Conservation (phyloP, 805 yeast genomes). For the Sugiyamaella valdiviana region DNA sequence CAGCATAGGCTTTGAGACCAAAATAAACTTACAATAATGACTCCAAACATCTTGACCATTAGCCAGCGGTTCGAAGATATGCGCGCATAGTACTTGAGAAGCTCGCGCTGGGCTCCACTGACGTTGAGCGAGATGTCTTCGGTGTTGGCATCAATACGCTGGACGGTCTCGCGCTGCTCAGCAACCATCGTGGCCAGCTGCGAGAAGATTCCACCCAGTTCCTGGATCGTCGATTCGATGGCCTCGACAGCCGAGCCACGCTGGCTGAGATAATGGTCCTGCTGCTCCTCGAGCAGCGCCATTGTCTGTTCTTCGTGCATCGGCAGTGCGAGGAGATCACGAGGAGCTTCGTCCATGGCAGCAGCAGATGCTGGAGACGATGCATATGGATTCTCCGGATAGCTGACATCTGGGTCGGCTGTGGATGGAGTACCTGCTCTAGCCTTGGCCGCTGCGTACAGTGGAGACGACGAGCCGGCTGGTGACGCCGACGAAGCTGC, state of each 20-base stretch:
- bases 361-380: slow-evolving; percentile 1
- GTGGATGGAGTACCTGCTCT: slow-evolving; percentile 13
- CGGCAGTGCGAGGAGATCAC: slow-evolving; percentile 63
- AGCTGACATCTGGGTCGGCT: slow-evolving; percentile 1
- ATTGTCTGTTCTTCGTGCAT: slow-evolving; percentile 72
- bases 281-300: slow-evolving; percentile 79
- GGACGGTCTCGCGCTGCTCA: slow-evolving; percentile 95
- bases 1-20: slow-evolving; percentile 33
- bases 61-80: slow-evolving; percentile 91
- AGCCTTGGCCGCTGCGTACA: slow-evolving; percentile 23
- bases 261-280: slow-evolving; percentile 66
- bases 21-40: slow-evolving; percentile 44
- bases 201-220: slow-evolving; percentile 88
- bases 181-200: slow-evolving; percentile 96
- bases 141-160: slow-evolving; percentile 89
- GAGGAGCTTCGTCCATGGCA: neutral
- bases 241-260: slow-evolving; percentile 90
- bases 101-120: slow-evolving; percentile 88
- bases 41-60: slow-evolving; percentile 82
- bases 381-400: slow-evolving; percentile 24
- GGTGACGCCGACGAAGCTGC: slow-evolving; percentile 23
- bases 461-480: slow-evolving; percentile 30
- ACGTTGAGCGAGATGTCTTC: slow-evolving; percentile 89
- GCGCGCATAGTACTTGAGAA: slow-evolving; percentile 80
- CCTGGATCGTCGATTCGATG: slow-evolving; percentile 93